These are phyloP conservation scores for Capsella bursapastoris DNA, from an alignment of 345 rosid species.

Conservation along the genomic window DNA sequence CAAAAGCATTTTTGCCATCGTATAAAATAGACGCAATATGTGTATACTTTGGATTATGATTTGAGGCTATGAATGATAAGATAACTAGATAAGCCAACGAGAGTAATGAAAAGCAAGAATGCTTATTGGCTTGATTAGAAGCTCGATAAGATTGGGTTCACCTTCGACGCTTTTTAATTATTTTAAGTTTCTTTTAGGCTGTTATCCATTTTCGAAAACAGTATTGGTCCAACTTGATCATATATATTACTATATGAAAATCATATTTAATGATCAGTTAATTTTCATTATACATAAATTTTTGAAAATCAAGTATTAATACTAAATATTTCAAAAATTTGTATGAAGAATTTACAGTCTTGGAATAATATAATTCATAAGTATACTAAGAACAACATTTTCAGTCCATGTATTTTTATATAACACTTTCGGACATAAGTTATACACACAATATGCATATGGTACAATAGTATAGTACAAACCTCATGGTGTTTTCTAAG, in stretches of 20 bases:
- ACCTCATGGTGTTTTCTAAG: background rate
- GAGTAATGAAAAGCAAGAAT: conserved; percentile 40
- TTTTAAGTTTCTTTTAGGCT: conserved; percentile 35
- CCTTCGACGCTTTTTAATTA: conserved; percentile 25
- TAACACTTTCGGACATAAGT: conserved; percentile 24
- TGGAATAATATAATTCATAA: background rate
- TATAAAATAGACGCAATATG: background rate
- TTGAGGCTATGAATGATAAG: conserved; percentile 40
- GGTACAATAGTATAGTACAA: conserved; percentile 22
- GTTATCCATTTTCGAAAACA: conserved; percentile 36
- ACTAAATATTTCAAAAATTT: background rate
- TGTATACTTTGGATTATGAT: background rate
- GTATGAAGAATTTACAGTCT: background rate
- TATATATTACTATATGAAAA: background rate
- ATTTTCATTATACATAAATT: conserved; percentile 2
- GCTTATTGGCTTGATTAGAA: conserved; percentile 46
- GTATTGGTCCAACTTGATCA: conserved; percentile 32
- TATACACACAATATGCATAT: conserved; percentile 20
- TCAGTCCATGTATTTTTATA: background rate
- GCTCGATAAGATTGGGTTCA: conserved; percentile 40
- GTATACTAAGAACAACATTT: background rate
- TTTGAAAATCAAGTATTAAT: background rate
- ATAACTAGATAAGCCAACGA: conserved; percentile 38
- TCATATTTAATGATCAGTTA: background rate
- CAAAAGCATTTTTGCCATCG: background rate